phyloP scores from a whole-genome alignment of 208 protist species.

The Angomonas ambiguus region DNA sequence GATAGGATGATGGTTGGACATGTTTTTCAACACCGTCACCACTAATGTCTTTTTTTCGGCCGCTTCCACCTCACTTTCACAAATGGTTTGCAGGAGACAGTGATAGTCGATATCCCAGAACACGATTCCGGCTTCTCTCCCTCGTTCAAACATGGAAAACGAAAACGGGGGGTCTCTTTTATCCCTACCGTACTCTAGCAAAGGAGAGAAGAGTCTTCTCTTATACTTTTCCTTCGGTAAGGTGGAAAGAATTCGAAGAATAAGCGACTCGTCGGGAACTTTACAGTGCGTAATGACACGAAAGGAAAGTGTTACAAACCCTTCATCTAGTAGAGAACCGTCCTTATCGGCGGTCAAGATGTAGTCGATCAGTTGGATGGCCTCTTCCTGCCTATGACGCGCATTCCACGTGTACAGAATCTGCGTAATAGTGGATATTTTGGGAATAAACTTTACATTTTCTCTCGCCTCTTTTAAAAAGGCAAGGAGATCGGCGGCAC shows the following conservation, averaged over 20 bases:
- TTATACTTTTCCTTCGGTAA: constrained; percentile 48
- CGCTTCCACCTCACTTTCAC: neutral
- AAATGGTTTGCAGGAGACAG: constrained; percentile 38
- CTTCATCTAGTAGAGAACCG: constrained; percentile 45
- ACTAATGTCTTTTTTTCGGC: neutral
- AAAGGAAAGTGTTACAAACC: constrained; percentile 61
- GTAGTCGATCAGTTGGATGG: neutral
- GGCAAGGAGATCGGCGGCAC: constrained; percentile 14
- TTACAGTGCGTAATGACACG: constrained; percentile 28
- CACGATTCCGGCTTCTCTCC: constrained; percentile 34
- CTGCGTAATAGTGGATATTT: constrained; percentile 26
- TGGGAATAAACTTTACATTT: neutral
- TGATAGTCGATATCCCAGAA: constrained; percentile 83
- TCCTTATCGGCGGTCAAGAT: constrained; percentile 20
- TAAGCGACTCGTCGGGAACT: constrained; percentile 19
- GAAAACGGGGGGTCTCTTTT: constrained; percentile 30
- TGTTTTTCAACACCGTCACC: constrained; percentile 30
- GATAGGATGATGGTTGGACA: constrained; percentile 73
- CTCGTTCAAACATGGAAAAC: constrained; percentile 39
- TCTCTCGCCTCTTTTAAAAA: constrained; percentile 47
- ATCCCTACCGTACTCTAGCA: constrained; percentile 42
- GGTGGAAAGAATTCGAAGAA: constrained; percentile 37
- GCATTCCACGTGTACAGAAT: constrained; percentile 61
- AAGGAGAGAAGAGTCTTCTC: constrained; percentile 57
- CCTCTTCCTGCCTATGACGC: no score